Base-by-base conservation (phyloP, 2,329 filamentous ascomycete genomes). In the Dichotomopilus funicola region DNA sequence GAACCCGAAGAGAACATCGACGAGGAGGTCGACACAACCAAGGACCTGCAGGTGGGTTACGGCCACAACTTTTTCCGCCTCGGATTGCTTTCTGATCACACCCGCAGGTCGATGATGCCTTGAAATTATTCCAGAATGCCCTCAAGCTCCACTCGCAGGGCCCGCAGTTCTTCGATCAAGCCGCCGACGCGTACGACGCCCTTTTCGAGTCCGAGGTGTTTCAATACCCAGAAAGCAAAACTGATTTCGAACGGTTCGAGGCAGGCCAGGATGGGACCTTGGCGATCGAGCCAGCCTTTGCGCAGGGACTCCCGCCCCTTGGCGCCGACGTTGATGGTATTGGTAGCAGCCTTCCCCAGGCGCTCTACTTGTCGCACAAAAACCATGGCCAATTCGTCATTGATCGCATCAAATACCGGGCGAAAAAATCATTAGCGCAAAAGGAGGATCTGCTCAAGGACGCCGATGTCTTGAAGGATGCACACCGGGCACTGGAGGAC, bases 161-260 rank as follows among this genome's bases (percentile, higher is more conserved):
- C 1, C 84, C 88, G 0, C 75, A 75, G 13, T 88, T 84, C 53
- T 94, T 89, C 68, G 72, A 83, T 48, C 85, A 90, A 66, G 92
- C 95, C 19, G 79, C 81, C 44, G 80, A 85, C 51, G 92, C 94
- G 46, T 99, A 99, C 72, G 78, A 86, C 48, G 82, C 83, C 40
- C 82, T 99, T 1, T 95, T 99, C 70, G 76, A 87, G 52, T 96
- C 91, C 33, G 94, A 96, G 54, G 94, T 99, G 57, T 97, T 97
- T 75, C 87, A 84, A 66, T 96, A 94, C 67, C 87, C 88, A 51
- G 92, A 97, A 69, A 90, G 88, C 4, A 76, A 85, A 43, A 91
- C 90, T 51, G 91, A 96, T 63, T 95, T 91, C 66, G 83, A 88
- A 62, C 83, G 89, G 62, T 79, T 86, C 55, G 85, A 85, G 60